These are phyloP conservation scores for Aspergillus ruber DNA, from an alignment of 2,329 filamentous ascomycete genomes.

Conservation along the genomic window DNA sequence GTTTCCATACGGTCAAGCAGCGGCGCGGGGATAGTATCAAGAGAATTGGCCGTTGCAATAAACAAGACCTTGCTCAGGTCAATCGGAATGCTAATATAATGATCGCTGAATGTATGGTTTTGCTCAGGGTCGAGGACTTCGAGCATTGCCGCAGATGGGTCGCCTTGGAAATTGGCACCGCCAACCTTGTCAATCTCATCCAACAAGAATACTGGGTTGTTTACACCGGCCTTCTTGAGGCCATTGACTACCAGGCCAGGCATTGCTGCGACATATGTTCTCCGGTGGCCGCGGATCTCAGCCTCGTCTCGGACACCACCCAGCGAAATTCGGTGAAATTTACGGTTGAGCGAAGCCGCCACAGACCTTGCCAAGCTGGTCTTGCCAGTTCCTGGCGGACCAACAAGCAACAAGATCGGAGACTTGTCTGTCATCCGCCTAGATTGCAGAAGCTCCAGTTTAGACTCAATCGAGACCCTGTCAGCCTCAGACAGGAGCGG, in stretches of 20 bases:
- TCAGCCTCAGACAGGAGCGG: slow-evolving; percentile 41
- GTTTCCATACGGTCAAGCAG: slow-evolving; percentile 96
- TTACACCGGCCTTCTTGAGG: slow-evolving; percentile 87
- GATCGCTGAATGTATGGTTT: slow-evolving; percentile 89
- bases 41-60: slow-evolving; percentile 90
- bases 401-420: slow-evolving; percentile 86
- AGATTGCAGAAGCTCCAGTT: slow-evolving; percentile 68
- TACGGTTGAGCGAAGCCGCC: slow-evolving; percentile 81
- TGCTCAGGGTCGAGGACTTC: slow-evolving; percentile 97
- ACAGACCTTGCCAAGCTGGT: slow-evolving; percentile 92
- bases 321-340: slow-evolving; percentile 94
- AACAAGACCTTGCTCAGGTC: slow-evolving; percentile 96
- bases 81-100: slow-evolving; percentile 92
- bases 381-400: slow-evolving; percentile 91
- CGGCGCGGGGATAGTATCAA: slow-evolving; percentile 92
- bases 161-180: slow-evolving; percentile 83
- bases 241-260: slow-evolving; percentile 91
- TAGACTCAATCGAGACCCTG: slow-evolving; percentile 48
- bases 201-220: slow-evolving; percentile 89
- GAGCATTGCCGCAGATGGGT: slow-evolving; percentile 94
- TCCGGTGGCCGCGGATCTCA: slow-evolving; percentile 87
- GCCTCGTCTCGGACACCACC: slow-evolving; percentile 94
- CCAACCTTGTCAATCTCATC: slow-evolving; percentile 99
- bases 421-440: slow-evolving; percentile 91
- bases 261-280: slow-evolving; percentile 99